Percentiles rank a stretch among this genome's conserved stretches.
Conservation (phyloP, 192 early-diverging fungal species). For the Umbelopsis vinacea region DNA sequence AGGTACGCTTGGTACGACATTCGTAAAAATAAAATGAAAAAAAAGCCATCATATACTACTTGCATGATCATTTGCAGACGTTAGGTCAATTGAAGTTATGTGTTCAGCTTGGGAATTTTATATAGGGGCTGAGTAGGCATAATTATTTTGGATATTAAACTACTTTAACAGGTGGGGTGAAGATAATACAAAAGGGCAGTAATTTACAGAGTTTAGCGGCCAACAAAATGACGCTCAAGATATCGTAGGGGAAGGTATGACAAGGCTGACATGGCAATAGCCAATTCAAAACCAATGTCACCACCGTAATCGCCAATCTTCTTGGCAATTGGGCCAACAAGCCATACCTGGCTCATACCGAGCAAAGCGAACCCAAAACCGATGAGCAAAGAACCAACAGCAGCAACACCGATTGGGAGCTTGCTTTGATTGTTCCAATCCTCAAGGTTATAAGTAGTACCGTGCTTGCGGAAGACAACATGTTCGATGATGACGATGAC, state of each 20-base stretch:
- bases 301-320: conserved; percentile 34
- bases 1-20: too few species aligned
- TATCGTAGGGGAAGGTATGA: conserved; percentile 27
- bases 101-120: too few species aligned
- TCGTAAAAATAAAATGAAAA: too few species aligned
- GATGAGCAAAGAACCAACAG: conserved; percentile 24
- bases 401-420: conserved; percentile 32
- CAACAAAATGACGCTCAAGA: conserved; percentile 29
- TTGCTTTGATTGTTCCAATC: conserved; percentile 26
- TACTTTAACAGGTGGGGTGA: too few species aligned
- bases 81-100: too few species aligned
- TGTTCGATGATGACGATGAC: conserved; percentile 24
- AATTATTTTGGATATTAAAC: too few species aligned
- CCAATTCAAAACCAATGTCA: conserved; percentile 39
- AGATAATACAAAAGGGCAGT: not conserved
- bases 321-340: conserved; percentile 35
- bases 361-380: conserved; percentile 35
- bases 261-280: conserved; percentile 28
- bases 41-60: too few species aligned
- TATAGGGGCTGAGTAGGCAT: too few species aligned
- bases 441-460: conserved; percentile 27
- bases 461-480: conserved; percentile 19
- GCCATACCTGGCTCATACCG: conserved; percentile 41
- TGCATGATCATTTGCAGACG: too few species aligned
- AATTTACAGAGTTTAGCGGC: conserved; percentile 23